Evolutionary conservation across 2,329 filamentous ascomycete species (phyloP), one percentile per base, ranked within the genome.

Genomic region (Tolypocladium guangdongense): DNA sequence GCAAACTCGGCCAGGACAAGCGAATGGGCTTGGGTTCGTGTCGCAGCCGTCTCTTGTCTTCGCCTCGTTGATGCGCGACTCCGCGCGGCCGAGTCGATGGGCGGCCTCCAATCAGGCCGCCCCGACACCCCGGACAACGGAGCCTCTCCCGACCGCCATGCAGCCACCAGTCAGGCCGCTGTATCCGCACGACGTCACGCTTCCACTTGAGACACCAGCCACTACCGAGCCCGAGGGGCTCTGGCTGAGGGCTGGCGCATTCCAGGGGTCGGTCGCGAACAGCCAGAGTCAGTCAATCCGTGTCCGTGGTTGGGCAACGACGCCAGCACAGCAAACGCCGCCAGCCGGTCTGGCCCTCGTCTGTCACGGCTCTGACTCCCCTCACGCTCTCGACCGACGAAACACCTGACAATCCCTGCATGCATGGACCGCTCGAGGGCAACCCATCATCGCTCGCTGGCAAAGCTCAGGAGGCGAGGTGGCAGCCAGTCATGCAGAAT

Each of bases 81-180:
- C n/a, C n/a, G n/a, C n/a, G n/a, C n/a, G n/a, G n/a, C n/a, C n/a
- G n/a, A n/a, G n/a, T n/a, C n/a, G n/a, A n/a, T n/a, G n/a, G n/a
- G 43, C 12, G 16, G 43, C 55, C 49, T n/a, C 55, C 54, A 57
- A 54, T 51, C 37, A 56, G 50, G 30, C 33, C 48, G 8, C 20
- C 10, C 52, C 35, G 41, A 51, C 35, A 20, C 51, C 52, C 52
- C 51, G 51, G 51, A 33, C 22, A 16, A 49, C 36, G 49, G n/a
- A 50, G 46, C 49, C 46, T 49, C 51, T 56, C 48, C 47, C 35
- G 50, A 52, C 53, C 27, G 53, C 50, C 50, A 51, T 24, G 33
- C 18, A 32, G 39, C 52, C 16, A 54, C 52, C 50, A 49, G 48
- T 52, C 45, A 47, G 32, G 27, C 51, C 45, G 27, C 41, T 20